Percentiles rank a stretch among this genome's conserved stretches.
phyloP scores from a whole-genome alignment of 2,329 filamentous ascomycete species.

The Nemania sp. region DNA sequence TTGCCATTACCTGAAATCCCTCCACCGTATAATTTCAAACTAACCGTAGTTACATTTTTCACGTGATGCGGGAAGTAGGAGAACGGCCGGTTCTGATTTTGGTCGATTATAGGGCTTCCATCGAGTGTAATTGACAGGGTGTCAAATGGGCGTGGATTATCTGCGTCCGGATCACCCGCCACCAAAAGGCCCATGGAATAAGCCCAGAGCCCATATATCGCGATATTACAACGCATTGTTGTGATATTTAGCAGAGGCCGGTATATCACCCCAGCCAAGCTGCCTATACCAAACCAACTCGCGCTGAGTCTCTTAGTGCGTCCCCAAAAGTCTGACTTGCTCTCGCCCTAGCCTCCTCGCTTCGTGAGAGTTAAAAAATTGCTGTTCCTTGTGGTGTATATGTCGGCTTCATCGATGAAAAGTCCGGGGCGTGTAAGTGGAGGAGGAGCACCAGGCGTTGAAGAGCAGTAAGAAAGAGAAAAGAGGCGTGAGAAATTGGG shows the following conservation, averaged over 20 bases:
- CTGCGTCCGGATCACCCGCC: neutral
- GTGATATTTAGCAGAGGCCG: slow-evolving; percentile 30
- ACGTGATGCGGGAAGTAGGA: no score
- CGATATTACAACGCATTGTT: slow-evolving; percentile 48
- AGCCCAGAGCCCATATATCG: slow-evolving; percentile 44
- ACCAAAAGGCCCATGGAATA: slow-evolving; percentile 36
- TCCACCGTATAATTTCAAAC: neutral
- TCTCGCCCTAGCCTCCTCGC: slow-evolving; percentile 17
- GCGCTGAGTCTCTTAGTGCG: slow-evolving; percentile 37
- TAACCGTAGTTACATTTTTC: neutral
- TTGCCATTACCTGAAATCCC: neutral
- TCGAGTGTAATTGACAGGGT: neutral
- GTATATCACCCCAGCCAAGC: slow-evolving; percentile 37
- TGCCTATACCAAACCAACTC: slow-evolving; percentile 36
- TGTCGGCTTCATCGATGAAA: slow-evolving; percentile 1
- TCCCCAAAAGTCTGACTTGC: slow-evolving; percentile 30
- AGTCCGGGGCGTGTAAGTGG: slow-evolving; percentile 13
- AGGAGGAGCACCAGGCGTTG: slow-evolving; percentile 26
- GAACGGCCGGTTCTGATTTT: no score
- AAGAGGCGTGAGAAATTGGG: slow-evolving; percentile 21
- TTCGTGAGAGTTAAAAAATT: slow-evolving; percentile 1
- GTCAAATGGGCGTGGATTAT: neutral
- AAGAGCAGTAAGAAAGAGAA: slow-evolving; percentile 15
- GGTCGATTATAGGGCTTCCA: no score
- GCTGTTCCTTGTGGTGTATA: slow-evolving; percentile 6